Percentiles rank a stretch among this genome's conserved stretches.
Conservation (phyloP, 441 rosid species). For the Gossypium davidsonii region DNA sequence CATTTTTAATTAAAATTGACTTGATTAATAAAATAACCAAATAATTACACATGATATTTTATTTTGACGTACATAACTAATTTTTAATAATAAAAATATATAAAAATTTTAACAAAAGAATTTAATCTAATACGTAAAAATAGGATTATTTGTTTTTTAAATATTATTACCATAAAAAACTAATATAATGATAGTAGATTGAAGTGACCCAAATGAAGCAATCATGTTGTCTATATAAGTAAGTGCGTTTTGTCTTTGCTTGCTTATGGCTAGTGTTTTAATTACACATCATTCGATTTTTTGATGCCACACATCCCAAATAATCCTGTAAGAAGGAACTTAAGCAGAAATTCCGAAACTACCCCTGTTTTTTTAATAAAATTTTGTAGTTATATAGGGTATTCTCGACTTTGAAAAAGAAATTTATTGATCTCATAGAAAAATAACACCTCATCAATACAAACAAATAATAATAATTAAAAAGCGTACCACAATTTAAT, state of each 20-base stretch:
- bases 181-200: not conserved
- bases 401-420: not conserved
- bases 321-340: not conserved
- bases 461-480: too few species aligned
- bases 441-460: too few species aligned
- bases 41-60: fast-evolving
- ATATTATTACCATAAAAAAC: too few species aligned
- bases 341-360: conserved; percentile 2
- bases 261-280: too few species aligned
- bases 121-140: too few species aligned
- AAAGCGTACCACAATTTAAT: too few species aligned
- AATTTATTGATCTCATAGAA: too few species aligned
- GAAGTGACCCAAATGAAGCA: conserved; percentile 16
- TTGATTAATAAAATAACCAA: fast-evolving
- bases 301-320: not conserved
- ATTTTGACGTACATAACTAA: too few species aligned
- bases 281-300: conserved; percentile 1
- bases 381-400: not conserved
- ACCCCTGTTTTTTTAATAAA: conserved; percentile 11
- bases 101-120: too few species aligned
- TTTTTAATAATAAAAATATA: too few species aligned
- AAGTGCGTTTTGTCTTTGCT: conserved; percentile 18
- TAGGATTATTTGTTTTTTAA: too few species aligned
- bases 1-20: fast-evolving
- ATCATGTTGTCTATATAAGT: conserved; percentile 3